These are phyloP conservation scores for Kazachstania sp. DNA, from an alignment of 1,139 yeast genomes.

Conservation along the genomic window DNA sequence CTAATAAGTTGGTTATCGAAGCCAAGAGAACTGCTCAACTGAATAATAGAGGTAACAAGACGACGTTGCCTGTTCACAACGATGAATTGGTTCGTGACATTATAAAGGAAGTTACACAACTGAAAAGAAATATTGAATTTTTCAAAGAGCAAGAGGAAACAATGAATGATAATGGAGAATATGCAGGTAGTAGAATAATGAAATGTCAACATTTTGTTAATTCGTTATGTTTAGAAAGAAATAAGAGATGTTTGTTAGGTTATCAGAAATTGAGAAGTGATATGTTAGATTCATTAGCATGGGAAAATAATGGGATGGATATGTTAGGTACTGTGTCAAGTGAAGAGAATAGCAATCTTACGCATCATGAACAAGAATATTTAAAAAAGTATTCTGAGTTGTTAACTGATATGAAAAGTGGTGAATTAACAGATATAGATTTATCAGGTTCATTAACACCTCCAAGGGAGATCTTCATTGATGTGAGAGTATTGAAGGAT, in stretches of 20 bases:
- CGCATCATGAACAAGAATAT: constrained; percentile 77
- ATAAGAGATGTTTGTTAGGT: constrained; percentile 81
- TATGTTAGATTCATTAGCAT: constrained; percentile 57
- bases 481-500: constrained; percentile 83
- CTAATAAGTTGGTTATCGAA: constrained; percentile 71
- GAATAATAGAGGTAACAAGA: constrained; percentile 17
- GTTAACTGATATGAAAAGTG: constrained; percentile 61
- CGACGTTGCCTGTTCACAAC: constrained; percentile 58
- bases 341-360: constrained; percentile 39
- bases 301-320: constrained; percentile 43
- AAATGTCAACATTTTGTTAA: constrained; percentile 75
- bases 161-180: constrained; percentile 8
- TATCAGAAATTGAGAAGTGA: constrained; percentile 67
- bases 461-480: constrained; percentile 84
- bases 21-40: constrained; percentile 70
- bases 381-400: constrained; percentile 61
- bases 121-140: constrained; percentile 39
- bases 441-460: constrained; percentile 82
- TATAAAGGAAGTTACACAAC: constrained; percentile 48
- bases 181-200: constrained; percentile 38
- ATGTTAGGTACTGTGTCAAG: constrained; percentile 9
- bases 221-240: constrained; percentile 73
- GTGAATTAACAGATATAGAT: constrained; percentile 72
- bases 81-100: constrained; percentile 61
- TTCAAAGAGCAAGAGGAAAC: constrained; percentile 26